Percentiles rank a stretch among this genome's conserved stretches.
Evolutionary conservation across 768 basidiomycete species (phyloP).

Genomic region (Kwoniella botswanensis): DNA sequence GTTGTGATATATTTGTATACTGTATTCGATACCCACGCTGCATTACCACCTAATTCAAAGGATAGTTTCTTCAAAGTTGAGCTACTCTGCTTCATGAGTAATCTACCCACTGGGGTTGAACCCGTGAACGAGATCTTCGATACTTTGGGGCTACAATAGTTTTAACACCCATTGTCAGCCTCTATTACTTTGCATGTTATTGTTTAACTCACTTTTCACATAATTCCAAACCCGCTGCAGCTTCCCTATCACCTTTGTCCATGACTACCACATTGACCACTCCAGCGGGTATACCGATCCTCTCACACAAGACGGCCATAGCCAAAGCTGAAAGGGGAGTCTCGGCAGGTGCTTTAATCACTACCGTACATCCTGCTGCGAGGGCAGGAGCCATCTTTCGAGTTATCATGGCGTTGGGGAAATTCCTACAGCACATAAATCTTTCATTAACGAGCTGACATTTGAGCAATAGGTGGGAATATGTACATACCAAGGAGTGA

Average conservation of each 20-base stretch:
- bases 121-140: constrained; percentile 89
- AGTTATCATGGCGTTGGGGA: constrained; percentile 45
- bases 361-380: constrained; percentile 77
- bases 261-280: constrained; percentile 61
- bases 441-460: not conserved
- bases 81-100: constrained; percentile 67
- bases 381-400: constrained; percentile 49
- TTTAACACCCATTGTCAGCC: not conserved
- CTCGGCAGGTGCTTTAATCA: constrained; percentile 94
- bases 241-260: constrained; percentile 61
- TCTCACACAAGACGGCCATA: constrained; percentile 68
- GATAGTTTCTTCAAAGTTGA: constrained; percentile 79
- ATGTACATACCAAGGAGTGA: constrained; percentile 49
- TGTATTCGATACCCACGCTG: constrained; percentile 59
- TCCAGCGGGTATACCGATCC: constrained; percentile 74
- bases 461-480: not conserved
- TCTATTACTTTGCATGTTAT: not conserved
- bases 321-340: constrained; percentile 82
- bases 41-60: constrained; percentile 90
- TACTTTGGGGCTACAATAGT: constrained; percentile 9
- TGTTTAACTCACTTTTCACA: constrained; percentile 67
- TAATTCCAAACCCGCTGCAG: constrained; percentile 56
- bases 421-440: constrained; percentile 36
- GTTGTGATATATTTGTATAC: not conserved
- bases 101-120: constrained; percentile 74